Evolutionary conservation across 768 basidiomycete genomes (phyloP).

Genomic region (Hydnomerulius pinastri): DNA sequence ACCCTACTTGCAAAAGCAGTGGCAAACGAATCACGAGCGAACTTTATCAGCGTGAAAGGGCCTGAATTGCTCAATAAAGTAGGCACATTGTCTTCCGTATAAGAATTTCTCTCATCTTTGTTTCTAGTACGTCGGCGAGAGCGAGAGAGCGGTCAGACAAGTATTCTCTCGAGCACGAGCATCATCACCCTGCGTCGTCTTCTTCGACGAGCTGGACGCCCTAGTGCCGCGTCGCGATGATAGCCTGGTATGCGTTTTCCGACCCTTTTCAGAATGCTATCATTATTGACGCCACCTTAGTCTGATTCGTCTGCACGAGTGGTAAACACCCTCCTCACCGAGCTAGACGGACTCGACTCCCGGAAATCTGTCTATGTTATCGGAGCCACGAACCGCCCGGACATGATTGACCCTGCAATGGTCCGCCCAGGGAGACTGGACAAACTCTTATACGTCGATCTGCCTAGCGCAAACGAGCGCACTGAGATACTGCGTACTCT

Average conservation of each 20-base stretch:
- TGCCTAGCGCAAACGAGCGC: constrained; percentile 73
- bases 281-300: constrained; percentile 21
- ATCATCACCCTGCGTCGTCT: constrained; percentile 92
- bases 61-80: constrained; percentile 98
- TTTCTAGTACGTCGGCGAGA: constrained; percentile 91
- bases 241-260: constrained; percentile 54
- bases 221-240: constrained; percentile 91
- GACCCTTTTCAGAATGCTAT: not conserved
- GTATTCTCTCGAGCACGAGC: constrained; percentile 93
- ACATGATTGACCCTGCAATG: constrained; percentile 99
- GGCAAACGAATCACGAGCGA: constrained; percentile 92
- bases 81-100: constrained; percentile 14
- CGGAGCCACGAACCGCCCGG: constrained; percentile 92
- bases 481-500: constrained; percentile 84
- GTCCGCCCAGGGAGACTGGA: constrained; percentile 94
- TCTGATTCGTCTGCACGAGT: constrained; percentile 93
- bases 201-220: constrained; percentile 94
- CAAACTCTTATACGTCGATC: constrained; percentile 91
- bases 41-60: constrained; percentile 98
- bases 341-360: constrained; percentile 88
- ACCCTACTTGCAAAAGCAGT: constrained; percentile 98
- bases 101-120: not conserved
- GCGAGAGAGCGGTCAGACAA: constrained; percentile 91
- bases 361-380: constrained; percentile 91
- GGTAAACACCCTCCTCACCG: constrained; percentile 89